A percentile compares a stretch with the other conserved stretches of the same genome.
phyloP scores from a whole-genome alignment of 805 yeast species.

The Lachancea mirantina region DNA sequence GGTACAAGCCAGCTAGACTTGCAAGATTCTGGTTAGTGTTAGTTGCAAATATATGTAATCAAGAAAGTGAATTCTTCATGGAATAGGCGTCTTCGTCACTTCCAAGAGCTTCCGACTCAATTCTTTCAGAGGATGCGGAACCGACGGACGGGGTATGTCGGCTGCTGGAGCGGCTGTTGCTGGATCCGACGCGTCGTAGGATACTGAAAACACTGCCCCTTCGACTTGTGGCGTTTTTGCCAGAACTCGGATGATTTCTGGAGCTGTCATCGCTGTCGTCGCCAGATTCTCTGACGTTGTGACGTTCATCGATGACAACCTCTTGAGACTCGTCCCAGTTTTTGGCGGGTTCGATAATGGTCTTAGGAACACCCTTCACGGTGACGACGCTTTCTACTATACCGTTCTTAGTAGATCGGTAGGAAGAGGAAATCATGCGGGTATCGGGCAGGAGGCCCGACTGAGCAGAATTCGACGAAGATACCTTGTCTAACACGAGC shows the following conservation, averaged over 20 bases:
- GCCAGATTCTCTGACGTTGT: conserved; percentile 7
- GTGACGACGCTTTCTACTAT: conserved; percentile 78
- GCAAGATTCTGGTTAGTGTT: too few species aligned
- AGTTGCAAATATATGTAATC: too few species aligned
- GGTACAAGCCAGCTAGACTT: too few species aligned
- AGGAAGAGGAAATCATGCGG: conserved; percentile 18
- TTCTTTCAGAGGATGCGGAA: conserved; percentile 8
- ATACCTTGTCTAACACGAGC: too few species aligned
- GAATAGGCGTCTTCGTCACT: conserved; percentile 4
- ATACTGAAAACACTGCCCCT: conserved; percentile 8
- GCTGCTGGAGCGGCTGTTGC: conserved; percentile 7
- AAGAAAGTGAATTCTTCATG: conserved; percentile 1
- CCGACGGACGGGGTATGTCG: conserved; percentile 4
- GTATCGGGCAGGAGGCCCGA: conserved; percentile 5
- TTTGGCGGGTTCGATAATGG: conserved; percentile 65
- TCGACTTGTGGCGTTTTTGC: conserved; percentile 6
- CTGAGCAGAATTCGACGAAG: neutral
- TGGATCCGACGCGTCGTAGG: conserved; percentile 6
- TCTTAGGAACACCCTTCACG: conserved; percentile 76
- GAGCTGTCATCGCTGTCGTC: neutral
- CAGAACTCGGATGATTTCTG: conserved; percentile 2
- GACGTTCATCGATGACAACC: conserved; percentile 8
- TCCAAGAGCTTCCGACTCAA: neutral
- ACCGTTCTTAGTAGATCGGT: conserved; percentile 32
- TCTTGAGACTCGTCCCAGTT: conserved; percentile 33